These are phyloP conservation scores for Wallemia mellicola DNA, from an alignment of 1,284 basidiomycete genomes.

Conservation along the genomic window DNA sequence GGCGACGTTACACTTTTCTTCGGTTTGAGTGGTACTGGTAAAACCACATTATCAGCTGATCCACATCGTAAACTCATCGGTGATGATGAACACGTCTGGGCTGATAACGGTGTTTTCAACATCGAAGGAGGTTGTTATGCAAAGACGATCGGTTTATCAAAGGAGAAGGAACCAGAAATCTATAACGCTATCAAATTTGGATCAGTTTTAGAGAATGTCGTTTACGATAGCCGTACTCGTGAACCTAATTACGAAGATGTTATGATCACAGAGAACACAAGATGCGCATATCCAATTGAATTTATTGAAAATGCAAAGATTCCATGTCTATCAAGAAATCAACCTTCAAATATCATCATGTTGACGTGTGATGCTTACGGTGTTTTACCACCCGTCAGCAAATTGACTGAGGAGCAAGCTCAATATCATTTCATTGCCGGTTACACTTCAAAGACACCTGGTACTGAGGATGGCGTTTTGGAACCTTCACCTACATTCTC, in stretches of 20 bases:
- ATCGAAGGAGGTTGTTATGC: constrained; percentile 99
- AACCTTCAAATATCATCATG: constrained; percentile 92
- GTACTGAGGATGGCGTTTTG: constrained; percentile 89
- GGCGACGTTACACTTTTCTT: constrained; percentile 96
- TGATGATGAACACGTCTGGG: constrained; percentile 96
- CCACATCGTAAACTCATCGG: constrained; percentile 70
- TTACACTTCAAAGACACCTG: constrained; percentile 49
- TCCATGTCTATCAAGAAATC: constrained; percentile 51
- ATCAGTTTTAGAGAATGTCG: constrained; percentile 94
- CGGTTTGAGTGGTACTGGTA: constrained; percentile 91
- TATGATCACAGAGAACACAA: constrained; percentile 93
- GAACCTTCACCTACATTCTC: constrained; percentile 98
- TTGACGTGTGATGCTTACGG: constrained; percentile 94
- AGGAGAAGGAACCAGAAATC: constrained; percentile 92
- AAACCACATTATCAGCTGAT: constrained; percentile 88
- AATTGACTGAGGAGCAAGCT: constrained; percentile 74
- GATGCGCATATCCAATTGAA: constrained; percentile 92
- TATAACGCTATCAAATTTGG: constrained; percentile 84
- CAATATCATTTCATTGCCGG: constrained; percentile 92
- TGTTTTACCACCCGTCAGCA: constrained; percentile 84
- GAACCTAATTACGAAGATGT: constrained; percentile 85
- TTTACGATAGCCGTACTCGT: constrained; percentile 70
- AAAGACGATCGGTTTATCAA: constrained; percentile 87
- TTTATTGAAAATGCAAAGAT: constrained; percentile 86
- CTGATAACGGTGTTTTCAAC: constrained; percentile 93